phyloP scores from a whole-genome alignment of 1,139 yeast genomes.

The Kodamaea sp. region DNA sequence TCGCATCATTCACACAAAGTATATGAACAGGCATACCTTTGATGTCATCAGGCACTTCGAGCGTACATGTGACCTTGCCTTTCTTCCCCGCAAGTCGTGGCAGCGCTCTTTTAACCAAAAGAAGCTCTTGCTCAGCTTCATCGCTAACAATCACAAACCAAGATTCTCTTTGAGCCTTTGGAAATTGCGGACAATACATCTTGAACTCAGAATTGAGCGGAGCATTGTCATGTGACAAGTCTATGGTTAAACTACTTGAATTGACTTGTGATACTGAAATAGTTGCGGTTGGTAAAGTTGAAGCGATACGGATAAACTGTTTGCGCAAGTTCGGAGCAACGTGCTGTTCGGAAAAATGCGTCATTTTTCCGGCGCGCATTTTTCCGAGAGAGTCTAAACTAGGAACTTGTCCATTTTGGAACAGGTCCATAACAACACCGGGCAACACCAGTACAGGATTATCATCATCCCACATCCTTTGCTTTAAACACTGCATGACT shows the following conservation, averaged over 20 bases:
- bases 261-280: conserved; percentile 31
- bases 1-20: conserved; percentile 61
- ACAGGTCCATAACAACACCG: conserved; percentile 39
- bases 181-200: conserved; percentile 76
- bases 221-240: conserved; percentile 49
- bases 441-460: conserved; percentile 69
- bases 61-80: conserved; percentile 40
- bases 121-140: conserved; percentile 42
- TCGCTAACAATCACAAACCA: conserved; percentile 79
- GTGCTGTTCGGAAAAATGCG: conserved; percentile 28
- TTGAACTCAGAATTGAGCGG: conserved; percentile 59
- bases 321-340: conserved; percentile 20
- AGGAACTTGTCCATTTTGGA: conserved; percentile 19
- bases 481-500: conserved; percentile 85
- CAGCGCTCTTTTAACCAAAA: conserved; percentile 63
- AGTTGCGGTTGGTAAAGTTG: conserved; percentile 48
- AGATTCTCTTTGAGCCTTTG: conserved; percentile 87
- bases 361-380: conserved; percentile 24
- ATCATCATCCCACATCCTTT: conserved; percentile 82
- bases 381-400: conserved; percentile 19
- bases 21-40: conserved; percentile 44
- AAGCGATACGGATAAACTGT: conserved; percentile 42
- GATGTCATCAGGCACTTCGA: conserved; percentile 50
- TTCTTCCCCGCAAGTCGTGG: conserved; percentile 48
- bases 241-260: conserved; percentile 37